phyloP scores from a whole-genome alignment of 2,329 filamentous ascomycete species.

The Paecilomyces formosus region DNA sequence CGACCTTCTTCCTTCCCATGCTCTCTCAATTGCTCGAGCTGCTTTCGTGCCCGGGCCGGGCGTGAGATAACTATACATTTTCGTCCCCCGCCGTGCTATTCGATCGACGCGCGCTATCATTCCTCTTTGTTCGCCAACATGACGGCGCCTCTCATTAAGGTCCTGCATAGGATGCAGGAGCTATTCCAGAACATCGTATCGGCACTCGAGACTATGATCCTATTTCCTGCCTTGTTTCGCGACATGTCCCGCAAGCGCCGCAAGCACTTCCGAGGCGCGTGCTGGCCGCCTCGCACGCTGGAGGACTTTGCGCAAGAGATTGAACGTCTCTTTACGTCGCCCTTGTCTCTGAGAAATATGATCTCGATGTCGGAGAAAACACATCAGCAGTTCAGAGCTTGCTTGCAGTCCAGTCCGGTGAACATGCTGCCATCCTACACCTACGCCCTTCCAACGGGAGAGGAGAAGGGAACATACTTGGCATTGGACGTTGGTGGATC shows the following conservation, averaged over 20 bases:
- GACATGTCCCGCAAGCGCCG: constrained; percentile 22
- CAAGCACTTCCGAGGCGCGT: constrained; percentile 23
- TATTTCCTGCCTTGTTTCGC: constrained; percentile 33
- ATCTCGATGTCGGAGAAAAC: constrained; percentile 38
- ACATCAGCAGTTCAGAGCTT: constrained; percentile 46
- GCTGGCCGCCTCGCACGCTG: constrained; percentile 30
- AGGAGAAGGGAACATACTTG: constrained; percentile 53
- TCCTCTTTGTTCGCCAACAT: constrained; percentile 15
- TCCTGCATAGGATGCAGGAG: constrained; percentile 33
- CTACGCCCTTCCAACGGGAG: constrained; percentile 52
- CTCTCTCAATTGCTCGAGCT: background rate
- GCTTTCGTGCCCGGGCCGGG: background rate
- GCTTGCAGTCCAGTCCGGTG: constrained; percentile 48
- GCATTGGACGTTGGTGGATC: constrained; percentile 61
- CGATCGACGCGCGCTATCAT: background rate
- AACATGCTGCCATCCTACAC: constrained; percentile 62
- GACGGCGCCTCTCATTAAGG: constrained; percentile 28
- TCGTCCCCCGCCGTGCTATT: background rate
- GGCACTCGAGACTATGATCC: constrained; percentile 32
- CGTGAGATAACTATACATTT: background rate
- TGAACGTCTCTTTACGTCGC: constrained; percentile 28
- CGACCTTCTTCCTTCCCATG: background rate
- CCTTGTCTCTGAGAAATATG: constrained; percentile 29
- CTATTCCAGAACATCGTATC: constrained; percentile 33
- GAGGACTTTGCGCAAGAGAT: constrained; percentile 33